Conservation (phyloP, 1,139 yeast species). For the Tardiomyces digboiensis region DNA sequence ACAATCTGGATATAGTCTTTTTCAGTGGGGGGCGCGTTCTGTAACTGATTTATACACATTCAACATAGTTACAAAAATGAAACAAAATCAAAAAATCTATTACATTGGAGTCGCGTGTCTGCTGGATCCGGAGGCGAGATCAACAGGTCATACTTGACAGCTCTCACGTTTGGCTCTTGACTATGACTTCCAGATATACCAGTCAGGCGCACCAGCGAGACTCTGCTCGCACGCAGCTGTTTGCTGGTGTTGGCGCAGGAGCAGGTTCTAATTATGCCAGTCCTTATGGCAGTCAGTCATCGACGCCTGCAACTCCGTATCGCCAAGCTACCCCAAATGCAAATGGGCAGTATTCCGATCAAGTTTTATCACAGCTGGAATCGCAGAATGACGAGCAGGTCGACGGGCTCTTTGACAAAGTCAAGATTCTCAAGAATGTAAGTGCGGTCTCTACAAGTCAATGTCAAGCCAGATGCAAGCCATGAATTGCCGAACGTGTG, state of each 20-base stretch:
- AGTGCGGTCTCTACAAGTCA: too few relatives aligned
- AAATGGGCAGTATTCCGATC: conserved; percentile 34
- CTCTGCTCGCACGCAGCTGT: conserved; percentile 24
- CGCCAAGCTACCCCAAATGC: conserved; percentile 32
- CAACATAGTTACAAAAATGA: too few relatives aligned
- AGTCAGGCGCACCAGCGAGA: conserved; percentile 25
- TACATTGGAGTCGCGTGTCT: too few relatives aligned
- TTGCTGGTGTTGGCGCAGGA: conserved; percentile 21
- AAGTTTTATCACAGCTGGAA: conserved; percentile 61
- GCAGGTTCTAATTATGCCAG: neutral
- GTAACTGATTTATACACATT: too few relatives aligned
- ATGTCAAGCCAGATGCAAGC: too few relatives aligned
- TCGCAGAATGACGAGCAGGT: conserved; percentile 77
- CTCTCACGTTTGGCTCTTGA: too few relatives aligned
- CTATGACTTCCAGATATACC: conserved; percentile 13
- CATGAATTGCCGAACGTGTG: too few relatives aligned
- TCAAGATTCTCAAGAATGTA: conserved; percentile 52
- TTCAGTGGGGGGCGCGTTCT: too few relatives aligned
- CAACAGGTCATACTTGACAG: too few relatives aligned
- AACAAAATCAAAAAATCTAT: too few relatives aligned
- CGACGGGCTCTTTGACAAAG: conserved; percentile 59
- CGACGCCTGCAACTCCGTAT: conserved; percentile 1
- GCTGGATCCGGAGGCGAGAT: too few relatives aligned
- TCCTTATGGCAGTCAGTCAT: conserved; percentile 2
- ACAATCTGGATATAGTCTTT: too few relatives aligned